Base-by-base conservation (phyloP, 2,329 filamentous ascomycete species). In the Sporothrix sp. region DNA sequence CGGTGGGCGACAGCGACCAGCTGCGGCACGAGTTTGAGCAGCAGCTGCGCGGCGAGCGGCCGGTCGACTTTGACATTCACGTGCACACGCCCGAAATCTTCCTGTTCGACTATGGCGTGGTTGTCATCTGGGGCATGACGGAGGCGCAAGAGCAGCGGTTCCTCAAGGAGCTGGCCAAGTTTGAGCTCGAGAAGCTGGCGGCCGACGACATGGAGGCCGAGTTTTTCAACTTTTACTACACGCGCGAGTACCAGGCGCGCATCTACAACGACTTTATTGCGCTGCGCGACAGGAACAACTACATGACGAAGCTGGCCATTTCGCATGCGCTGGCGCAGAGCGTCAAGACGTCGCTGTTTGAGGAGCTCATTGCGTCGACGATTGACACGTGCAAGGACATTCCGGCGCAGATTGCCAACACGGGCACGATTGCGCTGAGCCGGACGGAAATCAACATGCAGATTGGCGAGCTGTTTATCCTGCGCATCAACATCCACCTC, bases 241-340 rank as follows among this genome's bases (percentile, higher is more conserved):
- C 93, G 3, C 80, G 86, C 61, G 91, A 97, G 64, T 98, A 98
- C 65, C 94, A 98, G 68, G 88, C 93, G 20, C 84, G 93, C 47
- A 98, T 98, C 66, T 98, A 98, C 76, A 98, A 98, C 68, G 93
- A 98, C 68, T 98, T 98, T 61, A 98, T 98, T 67, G 93, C 87
- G 2, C 69, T 98, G 54, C 78, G 90, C 44, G 91, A 97, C 61
- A 95, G 95, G 68, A 83, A 83, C 62, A 95, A 95, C 67, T 95
- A 97, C 71, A 97, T 97, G 93, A 94, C 85, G 58, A 97, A 97
- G 70, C 74, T 97, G 33, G 89, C 91, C 51, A 97, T 97, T 63
- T 95, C 88, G 14, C 93, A 98, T 70, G 93, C 93, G 3, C 73
- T 98, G 43, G 87, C 91, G 0, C 93, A 98, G 67, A 95, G 87